Evolutionary conservation across 108 stramenopile genomes (phyloP).

Genomic region (Nitzschia putrida): DNA sequence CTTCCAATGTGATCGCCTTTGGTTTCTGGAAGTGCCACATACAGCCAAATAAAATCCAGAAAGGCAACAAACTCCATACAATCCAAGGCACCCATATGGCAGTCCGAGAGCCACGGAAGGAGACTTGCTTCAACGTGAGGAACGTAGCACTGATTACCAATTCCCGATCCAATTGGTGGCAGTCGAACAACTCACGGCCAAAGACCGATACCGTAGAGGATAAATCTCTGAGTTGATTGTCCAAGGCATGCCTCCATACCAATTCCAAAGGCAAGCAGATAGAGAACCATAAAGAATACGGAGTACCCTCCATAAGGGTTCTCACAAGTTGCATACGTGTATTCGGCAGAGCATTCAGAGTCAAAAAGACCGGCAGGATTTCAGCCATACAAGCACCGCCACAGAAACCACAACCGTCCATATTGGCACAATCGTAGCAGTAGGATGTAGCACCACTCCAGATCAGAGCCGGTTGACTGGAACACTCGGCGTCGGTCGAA

Average conservation of each 20-base stretch:
- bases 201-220: constrained; percentile 61
- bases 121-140: constrained; percentile 59
- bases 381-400: constrained; percentile 36
- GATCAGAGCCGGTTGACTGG: constrained; percentile 41
- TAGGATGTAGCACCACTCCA: constrained; percentile 65
- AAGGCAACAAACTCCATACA: constrained; percentile 60
- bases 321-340: constrained; percentile 37
- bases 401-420: constrained; percentile 68
- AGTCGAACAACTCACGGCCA: constrained; percentile 66
- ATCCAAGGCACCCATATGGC: constrained; percentile 79
- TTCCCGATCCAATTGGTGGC: constrained; percentile 82
- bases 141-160: constrained; percentile 76
- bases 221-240: constrained; percentile 88
- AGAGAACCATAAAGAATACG: constrained; percentile 73
- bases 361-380: constrained; percentile 30
- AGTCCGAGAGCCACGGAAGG: constrained; percentile 40
- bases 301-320: constrained; percentile 61
- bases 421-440: constrained; percentile 71
- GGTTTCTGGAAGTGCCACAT: constrained; percentile 75
- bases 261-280: constrained; percentile 79
- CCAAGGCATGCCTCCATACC: constrained; percentile 87
- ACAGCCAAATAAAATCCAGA: constrained; percentile 66
- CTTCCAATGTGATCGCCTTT: constrained; percentile 79
- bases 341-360: constrained; percentile 20
- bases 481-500: constrained; percentile 32